Evolutionary conservation across 1,139 yeast species (phyloP), one percentile per base, ranked within the genome.

Genomic region (Pneumocystis murina): DNA sequence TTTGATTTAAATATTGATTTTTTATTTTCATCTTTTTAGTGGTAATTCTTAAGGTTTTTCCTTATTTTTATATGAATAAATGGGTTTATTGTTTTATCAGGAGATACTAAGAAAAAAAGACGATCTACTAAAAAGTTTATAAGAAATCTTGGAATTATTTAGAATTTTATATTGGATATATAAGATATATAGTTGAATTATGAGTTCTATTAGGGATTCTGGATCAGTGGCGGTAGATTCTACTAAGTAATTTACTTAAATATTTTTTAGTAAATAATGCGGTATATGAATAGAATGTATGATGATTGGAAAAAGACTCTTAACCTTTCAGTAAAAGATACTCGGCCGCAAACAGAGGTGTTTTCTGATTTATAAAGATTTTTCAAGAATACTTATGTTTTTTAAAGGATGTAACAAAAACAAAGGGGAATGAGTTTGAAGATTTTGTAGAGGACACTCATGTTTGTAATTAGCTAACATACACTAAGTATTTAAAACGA

Each of bases 341-440:
- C 65, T 14, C 62, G 65, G 41, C 65, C 65, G 10, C 65, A 64
- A 14, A 64, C 65, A 4, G 64, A 33, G 33, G 58, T 28, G 14
- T 16, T 24, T 30, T 39, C 28, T 17, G 7, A 41, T 41, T 1
- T 20, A 41, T n/a, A 24, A 17, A 41, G 2, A 33, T 8, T 7
- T 14, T 20, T 30, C 6, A 14, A 24, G 20, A 12, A 38, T 43
- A n/a, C 12, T 30, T 16, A 16, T 33, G 14, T 33, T 30, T 63
- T 61, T 40, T 41, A 48, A 36, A 69, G 68, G 99, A 92, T 82
- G 97, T 92, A 64, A 82, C 90, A 65, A 88, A 84, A 70, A 90
- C 96, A 59, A 87, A 88, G 72, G 97, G 97, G 64, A 86, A 85
- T 71, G 80, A 89, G 17, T 92, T 94, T 74, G 98, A 94, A 76